Base-by-base conservation (phyloP, 306 rosid genomes). In the Cicer bijugum region DNA sequence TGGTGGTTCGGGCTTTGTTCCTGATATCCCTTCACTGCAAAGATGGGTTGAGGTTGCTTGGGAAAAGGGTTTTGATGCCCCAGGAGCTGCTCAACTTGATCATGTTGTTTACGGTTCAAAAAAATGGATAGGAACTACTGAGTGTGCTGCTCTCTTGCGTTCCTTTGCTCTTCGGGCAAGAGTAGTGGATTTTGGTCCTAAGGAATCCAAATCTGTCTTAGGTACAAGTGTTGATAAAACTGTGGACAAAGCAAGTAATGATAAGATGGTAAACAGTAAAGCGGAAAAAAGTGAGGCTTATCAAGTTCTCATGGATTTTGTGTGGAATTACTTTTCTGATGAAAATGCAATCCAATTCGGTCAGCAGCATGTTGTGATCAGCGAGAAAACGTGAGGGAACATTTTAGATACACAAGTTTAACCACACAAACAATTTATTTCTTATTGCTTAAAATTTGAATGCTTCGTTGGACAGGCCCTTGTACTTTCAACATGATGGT, bases 21-120 rank as follows among this genome's bases (percentile, higher is more conserved):
- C 98, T 12, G 97, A 93, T 78, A 90, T 90, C 43, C 80, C 78
- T 4, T 87, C 96, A 3, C 88, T 89, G 63, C 93, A 92, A 72
- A 87, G 96, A 77, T 92, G 97, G 98, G 90, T 92, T 66, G 97
- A 90, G 90, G 76, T 90, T 81, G 90, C 98, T 77, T 92, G 98
- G 98, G 91, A 82, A 72, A 87, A 82, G 80, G 98, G 96, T 19
- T 90, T 90, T 85, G 98, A 90, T 82, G 81, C 20, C 17, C 79
- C 68, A 38, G 97, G 97, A 43, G 82, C 88, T 12, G 85, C 84
- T 47, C 97, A 90, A 46, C 82, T 92, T 60, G 61, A 79, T 81
- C 72, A 80, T 61, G 85, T 52, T 67, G 70, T 90, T 73, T 87
- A 75, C 83, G 96, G 97, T 75, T 80, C 75, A 9, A 81, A 75